Evolutionary conservation across 2,329 filamentous ascomycete genomes (phyloP).

Genomic region (Sarocladium oryzae): DNA sequence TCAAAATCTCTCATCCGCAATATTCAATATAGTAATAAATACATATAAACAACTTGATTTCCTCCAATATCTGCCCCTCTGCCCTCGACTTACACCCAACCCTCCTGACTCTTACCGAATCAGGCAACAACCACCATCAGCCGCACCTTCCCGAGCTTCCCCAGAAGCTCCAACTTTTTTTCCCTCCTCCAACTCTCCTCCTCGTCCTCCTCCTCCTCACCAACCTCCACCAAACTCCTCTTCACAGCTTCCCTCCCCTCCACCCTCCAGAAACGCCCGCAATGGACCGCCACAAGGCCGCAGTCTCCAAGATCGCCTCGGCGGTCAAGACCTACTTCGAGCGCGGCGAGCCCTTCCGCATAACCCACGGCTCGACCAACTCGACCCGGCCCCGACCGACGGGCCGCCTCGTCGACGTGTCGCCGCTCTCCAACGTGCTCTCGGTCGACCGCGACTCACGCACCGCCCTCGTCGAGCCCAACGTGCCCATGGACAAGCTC

Average conservation of each 20-base stretch:
- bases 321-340: constrained; percentile 43
- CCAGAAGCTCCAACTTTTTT: constrained; percentile 9
- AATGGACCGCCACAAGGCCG: constrained; percentile 47
- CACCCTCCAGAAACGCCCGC: constrained; percentile 3
- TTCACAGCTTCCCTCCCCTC: background rate
- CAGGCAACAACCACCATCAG: too few relatives aligned
- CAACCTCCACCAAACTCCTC: background rate
- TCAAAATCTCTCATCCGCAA: too few relatives aligned
- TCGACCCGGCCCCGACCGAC: constrained; percentile 50
- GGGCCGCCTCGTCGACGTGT: constrained; percentile 53
- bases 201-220: background rate
- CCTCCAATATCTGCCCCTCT: too few relatives aligned
- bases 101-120: constrained; percentile 4
- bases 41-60: too few relatives aligned
- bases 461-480: constrained; percentile 66
- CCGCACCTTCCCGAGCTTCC: too few relatives aligned
- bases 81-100: constrained; percentile 1
- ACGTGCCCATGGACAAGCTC: constrained; percentile 67
- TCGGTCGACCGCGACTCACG: constrained; percentile 47
- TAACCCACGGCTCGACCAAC: constrained; percentile 73
- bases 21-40: too few relatives aligned
- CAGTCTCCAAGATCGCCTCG: constrained; percentile 40
- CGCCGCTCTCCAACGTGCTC: constrained; percentile 56
- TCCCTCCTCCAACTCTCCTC: background rate
- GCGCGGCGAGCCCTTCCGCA: constrained; percentile 56